Percentiles rank a stretch among this genome's conserved stretches.
These are phyloP conservation scores for Crithidia brevicula DNA, from an alignment of 208 protist species.

Conservation along the genomic window DNA sequence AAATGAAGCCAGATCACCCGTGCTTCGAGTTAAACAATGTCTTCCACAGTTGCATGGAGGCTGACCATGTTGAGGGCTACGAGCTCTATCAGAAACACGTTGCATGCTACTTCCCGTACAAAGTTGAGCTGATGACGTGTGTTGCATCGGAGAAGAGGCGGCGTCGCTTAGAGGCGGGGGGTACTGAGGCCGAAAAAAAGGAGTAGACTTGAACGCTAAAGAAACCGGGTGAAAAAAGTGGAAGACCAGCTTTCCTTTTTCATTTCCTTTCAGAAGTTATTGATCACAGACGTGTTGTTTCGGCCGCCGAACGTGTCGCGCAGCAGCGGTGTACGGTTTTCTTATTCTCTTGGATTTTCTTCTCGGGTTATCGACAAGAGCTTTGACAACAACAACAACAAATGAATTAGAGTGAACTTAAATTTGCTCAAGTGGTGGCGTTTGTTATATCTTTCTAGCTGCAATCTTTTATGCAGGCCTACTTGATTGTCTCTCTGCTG, in stretches of 20 bases:
- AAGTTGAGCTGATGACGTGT: conserved; percentile 91
- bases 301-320: not conserved
- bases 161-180: conserved; percentile 27
- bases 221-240: too few species aligned
- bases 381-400: too few species aligned
- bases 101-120: conserved; percentile 86
- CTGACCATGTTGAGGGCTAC: conserved; percentile 77
- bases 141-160: conserved; percentile 66
- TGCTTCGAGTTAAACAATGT: conserved; percentile 68
- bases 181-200: not conserved
- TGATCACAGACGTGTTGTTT: not conserved
- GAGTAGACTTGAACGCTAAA: not conserved
- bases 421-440: too few species aligned
- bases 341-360: not conserved
- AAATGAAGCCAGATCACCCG: conserved; percentile 63
- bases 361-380: too few species aligned
- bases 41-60: conserved; percentile 83
- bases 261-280: too few species aligned
- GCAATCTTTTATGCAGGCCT: too few species aligned
- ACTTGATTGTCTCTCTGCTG: too few species aligned
- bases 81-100: conserved; percentile 89
- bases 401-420: too few species aligned
- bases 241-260: too few species aligned
- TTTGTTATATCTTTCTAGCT: too few species aligned
- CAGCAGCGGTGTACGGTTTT: not conserved